phyloP scores from a whole-genome alignment of 2,329 filamentous ascomycete genomes.

The Penicillium sp. region DNA sequence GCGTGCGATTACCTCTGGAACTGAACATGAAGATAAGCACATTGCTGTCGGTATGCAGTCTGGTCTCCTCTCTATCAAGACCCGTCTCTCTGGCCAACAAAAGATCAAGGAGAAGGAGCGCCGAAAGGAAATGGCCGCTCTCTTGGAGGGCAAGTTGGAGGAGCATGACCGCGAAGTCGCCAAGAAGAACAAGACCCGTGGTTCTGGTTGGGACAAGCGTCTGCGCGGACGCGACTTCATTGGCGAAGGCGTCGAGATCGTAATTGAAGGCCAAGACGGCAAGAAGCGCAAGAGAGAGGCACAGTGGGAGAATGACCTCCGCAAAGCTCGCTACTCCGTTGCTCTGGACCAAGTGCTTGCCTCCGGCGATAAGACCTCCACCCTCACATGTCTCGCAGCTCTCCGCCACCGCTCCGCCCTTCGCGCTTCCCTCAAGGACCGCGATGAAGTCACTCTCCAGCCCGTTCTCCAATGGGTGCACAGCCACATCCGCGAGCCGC shows the following conservation, averaged over 20 bases:
- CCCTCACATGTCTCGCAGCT: constrained; percentile 78
- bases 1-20: constrained; percentile 70
- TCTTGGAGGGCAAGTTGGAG: constrained; percentile 76
- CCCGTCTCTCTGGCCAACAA: constrained; percentile 80
- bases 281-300: constrained; percentile 67
- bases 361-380: constrained; percentile 58
- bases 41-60: constrained; percentile 94
- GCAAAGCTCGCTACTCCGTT: constrained; percentile 72
- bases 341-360: constrained; percentile 80
- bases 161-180: constrained; percentile 72
- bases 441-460: constrained; percentile 78
- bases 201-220: constrained; percentile 63
- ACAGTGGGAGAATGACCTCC: constrained; percentile 78
- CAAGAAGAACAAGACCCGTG: constrained; percentile 67
- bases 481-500: constrained; percentile 78
- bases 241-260: constrained; percentile 82
- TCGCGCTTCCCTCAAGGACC: constrained; percentile 73
- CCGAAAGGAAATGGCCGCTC: constrained; percentile 80
- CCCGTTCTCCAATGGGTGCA: constrained; percentile 83
- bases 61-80: constrained; percentile 86
- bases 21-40: constrained; percentile 79
- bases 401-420: constrained; percentile 86
- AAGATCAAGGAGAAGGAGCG: constrained; percentile 74
- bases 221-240: constrained; percentile 74
- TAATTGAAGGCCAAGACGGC: constrained; percentile 71